Percentiles rank a stretch among this genome's conserved stretches.
Evolutionary conservation across 1,284 basidiomycete species (phyloP).

Genomic region (Megacollybia platyphylla): DNA sequence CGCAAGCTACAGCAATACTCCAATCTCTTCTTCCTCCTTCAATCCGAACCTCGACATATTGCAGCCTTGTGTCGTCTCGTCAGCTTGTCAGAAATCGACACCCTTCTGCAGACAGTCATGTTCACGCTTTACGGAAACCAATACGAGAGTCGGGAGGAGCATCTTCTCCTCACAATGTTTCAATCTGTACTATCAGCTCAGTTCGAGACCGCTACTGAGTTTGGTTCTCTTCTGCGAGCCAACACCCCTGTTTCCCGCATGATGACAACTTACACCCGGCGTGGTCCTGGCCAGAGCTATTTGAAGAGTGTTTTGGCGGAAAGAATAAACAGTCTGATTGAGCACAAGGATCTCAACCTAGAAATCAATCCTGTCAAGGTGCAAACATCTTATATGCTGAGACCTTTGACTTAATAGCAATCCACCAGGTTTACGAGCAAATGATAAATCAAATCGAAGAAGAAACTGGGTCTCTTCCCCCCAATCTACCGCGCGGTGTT

Average conservation of each 20-base stretch:
- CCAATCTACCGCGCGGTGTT: slow-evolving; percentile 85
- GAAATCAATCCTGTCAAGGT: slow-evolving; percentile 99
- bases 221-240: slow-evolving; percentile 91
- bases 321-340: slow-evolving; percentile 95
- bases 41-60: slow-evolving; percentile 94
- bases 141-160: slow-evolving; percentile 98
- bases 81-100: slow-evolving; percentile 93
- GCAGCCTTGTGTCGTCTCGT: slow-evolving; percentile 96
- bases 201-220: slow-evolving; percentile 97
- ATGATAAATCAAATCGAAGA: slow-evolving; percentile 98
- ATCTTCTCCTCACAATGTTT: slow-evolving; percentile 97
- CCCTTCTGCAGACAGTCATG: slow-evolving; percentile 98
- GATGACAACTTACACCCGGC: slow-evolving; percentile 99
- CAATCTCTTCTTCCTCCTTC: slow-evolving; percentile 96
- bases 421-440: slow-evolving; percentile 80
- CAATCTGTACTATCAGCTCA: slow-evolving; percentile 96
- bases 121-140: slow-evolving; percentile 99
- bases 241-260: slow-evolving; percentile 98
- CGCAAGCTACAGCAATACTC: slow-evolving; percentile 91
- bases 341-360: slow-evolving; percentile 95
- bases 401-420: slow-evolving; percentile 7
- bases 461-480: slow-evolving; percentile 83
- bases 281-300: slow-evolving; percentile 96
- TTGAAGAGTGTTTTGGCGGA: slow-evolving; percentile 94
- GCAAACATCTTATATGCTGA: slow-evolving; percentile 4